These are phyloP conservation scores for Scopulariopsis brevicaulis DNA, from an alignment of 2,329 filamentous ascomycete genomes.

Conservation along the genomic window DNA sequence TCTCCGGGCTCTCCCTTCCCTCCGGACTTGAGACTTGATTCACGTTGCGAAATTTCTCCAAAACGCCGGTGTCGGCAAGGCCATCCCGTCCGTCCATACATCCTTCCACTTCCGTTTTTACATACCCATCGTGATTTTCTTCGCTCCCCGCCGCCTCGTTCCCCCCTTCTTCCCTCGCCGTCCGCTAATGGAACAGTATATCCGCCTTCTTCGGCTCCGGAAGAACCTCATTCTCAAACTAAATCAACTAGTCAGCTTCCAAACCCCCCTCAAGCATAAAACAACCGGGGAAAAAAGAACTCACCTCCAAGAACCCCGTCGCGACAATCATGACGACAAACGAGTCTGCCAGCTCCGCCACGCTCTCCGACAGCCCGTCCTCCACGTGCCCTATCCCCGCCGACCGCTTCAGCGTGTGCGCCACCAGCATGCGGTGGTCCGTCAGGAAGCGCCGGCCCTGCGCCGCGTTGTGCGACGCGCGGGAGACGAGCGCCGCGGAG, in stretches of 20 bases:
- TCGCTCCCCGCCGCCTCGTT: background rate
- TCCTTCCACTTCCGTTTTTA: background rate
- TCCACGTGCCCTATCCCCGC: constrained; percentile 55
- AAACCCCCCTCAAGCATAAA: background rate
- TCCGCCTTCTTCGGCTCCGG: constrained; percentile 20
- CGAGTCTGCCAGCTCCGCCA: constrained; percentile 72
- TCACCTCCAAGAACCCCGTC: constrained; percentile 78
- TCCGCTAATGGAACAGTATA: constrained; percentile 25
- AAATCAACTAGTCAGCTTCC: background rate
- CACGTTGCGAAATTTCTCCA: background rate
- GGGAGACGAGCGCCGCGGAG: constrained; percentile 67
- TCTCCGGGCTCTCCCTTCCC: background rate
- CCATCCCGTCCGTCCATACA: background rate
- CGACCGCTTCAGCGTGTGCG: constrained; percentile 82
- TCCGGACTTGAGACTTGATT: background rate
- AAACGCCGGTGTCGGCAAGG: background rate
- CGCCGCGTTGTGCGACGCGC: constrained; percentile 71
- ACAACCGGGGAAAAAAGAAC: constrained; percentile 14
- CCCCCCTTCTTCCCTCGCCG: background rate
- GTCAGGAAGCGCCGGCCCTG: constrained; percentile 71
- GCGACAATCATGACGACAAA: constrained; percentile 74
- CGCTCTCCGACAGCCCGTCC: constrained; percentile 40
- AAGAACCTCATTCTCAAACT: constrained; percentile 29
- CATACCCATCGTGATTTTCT: background rate
- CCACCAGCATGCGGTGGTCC: constrained; percentile 73